A percentile compares a stretch with the other conserved stretches of the same genome.
phyloP scores from a whole-genome alignment of 1,284 basidiomycete genomes.

The Peniophora sp. region DNA sequence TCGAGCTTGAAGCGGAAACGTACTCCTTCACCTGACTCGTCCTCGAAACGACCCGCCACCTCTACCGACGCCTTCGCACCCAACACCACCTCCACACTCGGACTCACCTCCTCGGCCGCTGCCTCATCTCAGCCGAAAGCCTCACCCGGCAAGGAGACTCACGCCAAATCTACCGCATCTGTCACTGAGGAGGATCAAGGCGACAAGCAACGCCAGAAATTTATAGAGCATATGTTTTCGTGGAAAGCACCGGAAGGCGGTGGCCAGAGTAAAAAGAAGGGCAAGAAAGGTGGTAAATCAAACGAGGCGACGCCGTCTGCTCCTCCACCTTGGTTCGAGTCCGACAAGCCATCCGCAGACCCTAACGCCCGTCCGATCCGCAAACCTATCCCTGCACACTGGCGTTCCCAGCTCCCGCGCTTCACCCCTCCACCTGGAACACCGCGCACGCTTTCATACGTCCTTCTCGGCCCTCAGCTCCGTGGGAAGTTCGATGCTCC shows the following conservation, averaged over 20 bases:
- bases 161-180: background rate
- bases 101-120: background rate
- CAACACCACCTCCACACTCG: too few species aligned
- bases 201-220: slow-evolving; percentile 41
- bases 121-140: background rate
- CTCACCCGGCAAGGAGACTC: background rate
- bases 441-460: slow-evolving; percentile 49
- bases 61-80: too few species aligned
- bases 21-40: slow-evolving; percentile 14
- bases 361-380: slow-evolving; percentile 8
- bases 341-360: too few species aligned
- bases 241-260: slow-evolving; percentile 13
- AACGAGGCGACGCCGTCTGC: background rate
- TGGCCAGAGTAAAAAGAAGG: background rate
- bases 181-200: slow-evolving; percentile 26
- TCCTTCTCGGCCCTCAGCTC: slow-evolving; percentile 68
- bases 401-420: slow-evolving; percentile 8
- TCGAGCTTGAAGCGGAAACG: slow-evolving; percentile 21
- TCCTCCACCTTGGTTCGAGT: background rate
- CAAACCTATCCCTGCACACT: background rate
- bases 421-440: slow-evolving; percentile 20
- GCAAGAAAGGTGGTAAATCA: slow-evolving; percentile 6
- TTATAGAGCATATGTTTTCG: slow-evolving; percentile 55
- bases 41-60: slow-evolving; percentile 30
- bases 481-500: slow-evolving; percentile 82